phyloP scores from a whole-genome alignment of 371 early-diverging fungal genomes.

The Syncephalastrum sp. region DNA sequence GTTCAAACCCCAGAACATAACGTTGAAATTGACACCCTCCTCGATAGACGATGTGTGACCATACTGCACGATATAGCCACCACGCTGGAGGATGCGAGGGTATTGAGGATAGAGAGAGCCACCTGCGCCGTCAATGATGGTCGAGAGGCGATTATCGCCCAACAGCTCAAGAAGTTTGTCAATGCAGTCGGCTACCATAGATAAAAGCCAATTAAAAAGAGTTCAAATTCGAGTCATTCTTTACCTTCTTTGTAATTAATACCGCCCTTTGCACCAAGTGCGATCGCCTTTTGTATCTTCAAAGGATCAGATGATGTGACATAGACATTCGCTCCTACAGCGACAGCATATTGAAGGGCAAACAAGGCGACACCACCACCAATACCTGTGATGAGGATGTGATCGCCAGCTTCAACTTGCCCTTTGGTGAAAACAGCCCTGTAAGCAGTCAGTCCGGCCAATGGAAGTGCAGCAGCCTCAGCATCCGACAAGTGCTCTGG shows the following conservation, averaged over 20 bases:
- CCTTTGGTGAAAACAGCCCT: slow-evolving; percentile 61
- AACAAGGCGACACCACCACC: slow-evolving; percentile 76
- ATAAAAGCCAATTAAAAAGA: not conserved
- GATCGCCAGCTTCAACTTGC: slow-evolving; percentile 50
- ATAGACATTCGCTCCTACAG: slow-evolving; percentile 67
- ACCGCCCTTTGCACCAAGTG: slow-evolving; percentile 69
- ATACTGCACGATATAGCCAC: too few relatives aligned
- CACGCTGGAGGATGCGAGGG: slow-evolving; percentile 8
- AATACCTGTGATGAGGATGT: slow-evolving; percentile 72
- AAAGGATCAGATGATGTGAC: slow-evolving; percentile 65
- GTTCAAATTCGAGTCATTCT: too few relatives aligned
- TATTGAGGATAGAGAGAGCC: slow-evolving; percentile 49
- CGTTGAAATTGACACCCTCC: slow-evolving; percentile 36
- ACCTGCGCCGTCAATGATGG: slow-evolving; percentile 72
- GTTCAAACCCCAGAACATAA: slow-evolving; percentile 50
- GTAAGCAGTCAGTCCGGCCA: slow-evolving; percentile 71
- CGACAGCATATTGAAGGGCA: slow-evolving; percentile 67
- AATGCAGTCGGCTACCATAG: slow-evolving; percentile 42
- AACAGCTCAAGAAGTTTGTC: slow-evolving; percentile 43
- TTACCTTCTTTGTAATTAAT: slow-evolving; percentile 67
- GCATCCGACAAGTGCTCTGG: slow-evolving; percentile 59
- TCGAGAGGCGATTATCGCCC: slow-evolving; percentile 40
- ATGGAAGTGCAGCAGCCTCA: slow-evolving; percentile 69
- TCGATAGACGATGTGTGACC: too few relatives aligned
- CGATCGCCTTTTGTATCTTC: slow-evolving; percentile 62